Percentiles rank a stretch among this genome's conserved stretches.
Evolutionary conservation across 306 rosid genomes (phyloP).

Genomic region (Casuarina cunninghamiana): DNA sequence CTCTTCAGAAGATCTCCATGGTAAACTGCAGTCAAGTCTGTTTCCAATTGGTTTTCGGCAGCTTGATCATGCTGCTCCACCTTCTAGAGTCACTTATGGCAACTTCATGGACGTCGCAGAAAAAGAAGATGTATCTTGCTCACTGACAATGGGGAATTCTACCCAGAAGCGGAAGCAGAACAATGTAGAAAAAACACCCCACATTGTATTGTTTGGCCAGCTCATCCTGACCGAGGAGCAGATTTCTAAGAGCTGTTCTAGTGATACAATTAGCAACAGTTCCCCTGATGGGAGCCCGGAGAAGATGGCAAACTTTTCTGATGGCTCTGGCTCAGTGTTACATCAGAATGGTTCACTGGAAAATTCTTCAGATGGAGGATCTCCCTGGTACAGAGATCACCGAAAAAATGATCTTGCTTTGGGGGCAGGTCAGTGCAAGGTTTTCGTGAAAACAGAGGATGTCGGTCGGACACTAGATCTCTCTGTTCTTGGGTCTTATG

Average conservation of each 20-base stretch:
- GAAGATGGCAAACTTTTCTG: conserved; percentile 58
- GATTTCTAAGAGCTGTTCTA: conserved; percentile 49
- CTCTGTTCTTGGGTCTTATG: conserved; percentile 36
- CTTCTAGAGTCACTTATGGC: conserved; percentile 39
- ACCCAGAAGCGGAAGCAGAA: conserved; percentile 49
- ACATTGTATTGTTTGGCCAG: conserved; percentile 81
- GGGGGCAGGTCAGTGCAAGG: conserved; percentile 51
- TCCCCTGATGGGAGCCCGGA: conserved; percentile 49
- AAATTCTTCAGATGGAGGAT: conserved; percentile 74
- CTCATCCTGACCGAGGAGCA: conserved; percentile 62
- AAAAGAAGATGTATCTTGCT: conserved; percentile 49
- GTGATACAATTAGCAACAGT: conserved; percentile 48
- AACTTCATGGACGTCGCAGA: conserved; percentile 33
- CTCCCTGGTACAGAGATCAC: conserved; percentile 63
- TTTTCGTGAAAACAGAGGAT: conserved; percentile 33
- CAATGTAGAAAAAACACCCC: conserved; percentile 53
- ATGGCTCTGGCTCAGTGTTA: conserved; percentile 52
- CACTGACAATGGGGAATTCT: conserved; percentile 58
- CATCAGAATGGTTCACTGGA: conserved; percentile 54
- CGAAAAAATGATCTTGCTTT: conserved; percentile 44
- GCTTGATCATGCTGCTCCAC: conserved; percentile 39
- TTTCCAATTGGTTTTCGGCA: conserved; percentile 50
- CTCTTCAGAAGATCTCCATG: conserved; percentile 60
- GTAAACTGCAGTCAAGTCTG: conserved; percentile 50
- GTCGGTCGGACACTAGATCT: conserved; percentile 43